phyloP scores from a whole-genome alignment of 169 alveolate species.

The Plasmodium cynomolgi region DNA sequence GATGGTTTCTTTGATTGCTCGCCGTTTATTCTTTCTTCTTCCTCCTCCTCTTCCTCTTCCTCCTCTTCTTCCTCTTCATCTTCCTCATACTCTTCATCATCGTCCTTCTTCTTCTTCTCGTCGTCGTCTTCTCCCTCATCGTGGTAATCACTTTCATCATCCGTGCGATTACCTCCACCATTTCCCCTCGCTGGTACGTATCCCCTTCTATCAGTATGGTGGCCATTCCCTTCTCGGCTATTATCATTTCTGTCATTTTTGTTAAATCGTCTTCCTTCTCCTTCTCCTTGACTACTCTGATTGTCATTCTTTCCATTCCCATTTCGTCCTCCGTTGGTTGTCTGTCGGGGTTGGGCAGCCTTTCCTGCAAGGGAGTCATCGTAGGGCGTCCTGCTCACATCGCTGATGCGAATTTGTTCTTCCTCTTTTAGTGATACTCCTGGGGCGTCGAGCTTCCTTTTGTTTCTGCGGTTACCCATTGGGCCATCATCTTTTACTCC shows the following conservation, averaged over 20 bases:
- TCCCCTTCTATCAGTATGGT: not conserved
- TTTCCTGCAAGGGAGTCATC: not conserved
- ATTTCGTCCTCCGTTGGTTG: not conserved
- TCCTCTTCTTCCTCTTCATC: constrained; percentile 6
- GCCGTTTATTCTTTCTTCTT: not conserved
- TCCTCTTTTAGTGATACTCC: not conserved
- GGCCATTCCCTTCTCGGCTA: not conserved
- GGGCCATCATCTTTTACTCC: not conserved
- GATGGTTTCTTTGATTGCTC: not conserved
- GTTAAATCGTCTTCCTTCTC: not conserved
- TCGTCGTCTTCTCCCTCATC: constrained; percentile 49
- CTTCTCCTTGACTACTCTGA: not conserved
- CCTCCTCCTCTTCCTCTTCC: not conserved
- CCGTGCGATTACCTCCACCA: constrained; percentile 16
- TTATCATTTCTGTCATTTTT: not conserved
- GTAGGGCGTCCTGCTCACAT: not conserved
- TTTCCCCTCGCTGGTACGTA: not conserved
- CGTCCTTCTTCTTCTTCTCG: constrained; percentile 50
- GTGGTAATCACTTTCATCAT: constrained; percentile 15
- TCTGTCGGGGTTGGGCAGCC: not conserved
- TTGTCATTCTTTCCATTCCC: not conserved
- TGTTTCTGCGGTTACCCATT: not conserved
- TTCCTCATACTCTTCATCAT: not conserved
- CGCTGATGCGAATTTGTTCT: not conserved
- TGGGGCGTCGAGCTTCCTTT: not conserved